Evolutionary conservation across 257 asterid species (phyloP), one percentile per base, ranked within the genome.

Genomic region (Jaltomata sinuosa): DNA sequence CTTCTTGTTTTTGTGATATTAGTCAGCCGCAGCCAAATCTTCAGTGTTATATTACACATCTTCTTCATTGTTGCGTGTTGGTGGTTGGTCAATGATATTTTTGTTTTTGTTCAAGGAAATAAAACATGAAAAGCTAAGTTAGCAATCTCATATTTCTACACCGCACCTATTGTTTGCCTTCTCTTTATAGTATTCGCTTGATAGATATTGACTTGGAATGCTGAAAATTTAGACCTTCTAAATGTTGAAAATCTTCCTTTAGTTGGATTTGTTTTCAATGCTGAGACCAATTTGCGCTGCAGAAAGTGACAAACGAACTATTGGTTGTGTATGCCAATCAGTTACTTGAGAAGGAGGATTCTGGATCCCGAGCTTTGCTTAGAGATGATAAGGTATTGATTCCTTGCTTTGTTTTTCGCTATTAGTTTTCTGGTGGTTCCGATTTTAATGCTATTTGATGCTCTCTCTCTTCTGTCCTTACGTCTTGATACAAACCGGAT

Each of bases 261-360:
- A 40, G 45, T n/a, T 9, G 62, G 68, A 50, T 38, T 47, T 49
- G 5, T 45, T 40, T 55, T 27, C 16, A 15, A 8, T 11, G 19
- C n/a, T 29, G 31, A 6, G 61, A 36, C 45, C 29, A 34, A 53
- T 62, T 79, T 54, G 19, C 74, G 55, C 82, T 49, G 57, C 61
- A 91, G 94, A 87, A 62, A 88, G 90, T 86, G 67, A 87, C 68
- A 84, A 10, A 82, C 32, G 89, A 90, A 65, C 83, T 93, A 85
- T 49, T 93, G 87, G 88, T 84, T 18, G 50, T 47, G 25, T 74
- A 86, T 72, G 38, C 86, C 54, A 86, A 71, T 32, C 91, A 90
- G 29, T 78, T 92, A 85, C 85, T 91, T 57, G 91, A 89, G 76
- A 91, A 92, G 87, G 92, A 91, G 86, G 87, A 90, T 64, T 90